Evolutionary conservation across 441 rosid species (phyloP).

Genomic region (Bocquillonia castaneifolia): DNA sequence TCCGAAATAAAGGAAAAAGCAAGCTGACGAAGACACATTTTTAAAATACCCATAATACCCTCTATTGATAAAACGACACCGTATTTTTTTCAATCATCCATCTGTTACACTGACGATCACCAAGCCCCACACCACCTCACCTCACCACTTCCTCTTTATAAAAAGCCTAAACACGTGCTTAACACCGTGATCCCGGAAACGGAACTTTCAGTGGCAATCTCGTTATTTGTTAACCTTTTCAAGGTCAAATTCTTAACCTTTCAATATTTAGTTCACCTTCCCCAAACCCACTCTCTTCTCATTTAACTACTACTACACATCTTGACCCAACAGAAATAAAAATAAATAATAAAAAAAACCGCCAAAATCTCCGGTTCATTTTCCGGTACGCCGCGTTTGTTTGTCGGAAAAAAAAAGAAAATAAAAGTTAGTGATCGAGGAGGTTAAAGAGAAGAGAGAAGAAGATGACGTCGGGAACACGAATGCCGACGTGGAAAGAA

Average conservation of each 20-base stretch:
- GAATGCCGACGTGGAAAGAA: conserved; percentile 96
- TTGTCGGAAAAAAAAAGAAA: conserved; percentile 25
- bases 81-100: background rate
- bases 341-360: conserved; percentile 12
- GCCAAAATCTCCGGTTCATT: conserved; percentile 1
- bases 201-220: conserved; percentile 30
- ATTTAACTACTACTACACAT: conserved; percentile 30
- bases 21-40: background rate
- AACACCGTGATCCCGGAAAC: conserved; percentile 45
- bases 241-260: conserved; percentile 24
- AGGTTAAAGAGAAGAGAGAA: conserved; percentile 12
- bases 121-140: background rate
- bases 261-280: conserved; percentile 27
- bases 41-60: conserved; percentile 4
- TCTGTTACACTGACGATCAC: background rate
- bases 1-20: no score
- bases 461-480: conserved; percentile 74
- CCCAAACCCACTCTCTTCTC: conserved; percentile 16
- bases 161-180: conserved; percentile 59
- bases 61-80: background rate
- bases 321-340: conserved; percentile 10
- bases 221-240: conserved; percentile 20
- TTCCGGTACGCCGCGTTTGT: conserved; percentile 16
- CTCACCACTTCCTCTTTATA: conserved; percentile 16
- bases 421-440: background rate